Percentiles rank a stretch among this genome's conserved stretches.
Conservation (phyloP, 2,329 filamentous ascomycete species). For the Tolypocladium album region DNA sequence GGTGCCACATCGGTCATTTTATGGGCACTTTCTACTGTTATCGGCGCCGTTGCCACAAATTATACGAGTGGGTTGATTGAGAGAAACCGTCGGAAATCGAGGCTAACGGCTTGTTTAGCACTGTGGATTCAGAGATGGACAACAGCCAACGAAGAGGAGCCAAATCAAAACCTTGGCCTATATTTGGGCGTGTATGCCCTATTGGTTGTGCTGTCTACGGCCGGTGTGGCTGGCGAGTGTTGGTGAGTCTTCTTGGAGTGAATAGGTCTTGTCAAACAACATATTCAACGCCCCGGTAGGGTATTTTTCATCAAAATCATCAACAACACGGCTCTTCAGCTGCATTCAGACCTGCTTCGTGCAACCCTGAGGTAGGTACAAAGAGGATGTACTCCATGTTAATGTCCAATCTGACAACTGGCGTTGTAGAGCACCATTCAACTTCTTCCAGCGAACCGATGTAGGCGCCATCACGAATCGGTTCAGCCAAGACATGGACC, state of each 20-base stretch:
- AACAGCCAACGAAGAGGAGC: not conserved
- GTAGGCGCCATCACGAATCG: slow-evolving; percentile 24
- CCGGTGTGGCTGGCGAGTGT: not conserved
- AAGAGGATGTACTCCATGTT: not conserved
- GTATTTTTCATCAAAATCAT: not conserved
- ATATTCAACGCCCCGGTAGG: not conserved
- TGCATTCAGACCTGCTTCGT: slow-evolving; percentile 20
- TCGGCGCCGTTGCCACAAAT: not conserved
- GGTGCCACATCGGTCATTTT: not conserved
- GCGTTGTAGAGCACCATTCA: not conserved
- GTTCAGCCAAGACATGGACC: slow-evolving; percentile 26
- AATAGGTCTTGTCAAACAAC: not conserved
- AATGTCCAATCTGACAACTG: not conserved
- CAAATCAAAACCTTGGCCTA: not conserved
- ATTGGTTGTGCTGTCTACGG: not conserved
- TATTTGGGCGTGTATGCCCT: not conserved
- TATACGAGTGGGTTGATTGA: not conserved
- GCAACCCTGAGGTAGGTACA: slow-evolving; percentile 10
- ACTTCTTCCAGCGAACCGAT: slow-evolving; percentile 11
- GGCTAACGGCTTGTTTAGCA: not conserved
- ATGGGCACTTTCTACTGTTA: not conserved
- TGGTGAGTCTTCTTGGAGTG: not conserved
- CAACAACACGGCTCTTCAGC: slow-evolving; percentile 9
- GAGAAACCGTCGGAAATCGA: not conserved
- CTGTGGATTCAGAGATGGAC: slow-evolving; percentile 1